Evolutionary conservation across 225 moss, liverwort and hornwort species (phyloP), one percentile per base, ranked within the genome.

Genomic region (Pleurozium schreberi): DNA sequence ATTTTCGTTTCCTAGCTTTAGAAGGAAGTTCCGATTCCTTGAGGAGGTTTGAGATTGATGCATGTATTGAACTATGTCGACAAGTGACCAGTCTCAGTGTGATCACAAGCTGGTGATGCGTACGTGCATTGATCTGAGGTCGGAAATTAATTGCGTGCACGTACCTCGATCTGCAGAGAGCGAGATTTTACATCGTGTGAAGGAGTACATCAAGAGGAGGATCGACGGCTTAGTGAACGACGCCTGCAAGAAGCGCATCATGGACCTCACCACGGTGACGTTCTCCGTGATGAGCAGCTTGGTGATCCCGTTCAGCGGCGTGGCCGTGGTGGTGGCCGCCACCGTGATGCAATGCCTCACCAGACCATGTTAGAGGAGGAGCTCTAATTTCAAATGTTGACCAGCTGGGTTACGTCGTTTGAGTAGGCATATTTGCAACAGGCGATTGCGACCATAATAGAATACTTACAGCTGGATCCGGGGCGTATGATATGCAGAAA

Each of bases 281-380:
- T 64, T 94, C 43, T 93, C 95, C 86, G 59, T 83, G 42, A 9
- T 50, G 70, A 92, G 91, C 61, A 90, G 91, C 80, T 92, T 68
- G 80, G 25, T 88, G 68, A 90, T 95, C 67, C 95, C 93, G 3
- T 95, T 91, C 89, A 91, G 92, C 40, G 93, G 95, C 17, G 92
- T 95, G 11, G 93, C 95, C 40, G 89, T 93, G 23, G 92, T 93
- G 53, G 92, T 95, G 26, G 91, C 94, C 15, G 89, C 93, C 2
- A 93, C 95, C n/a, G 82, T 93, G 83, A 92, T 95, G 63, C 93
- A 93, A 75, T 93, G 93, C 66, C 84, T 93, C 69, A 89, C 40
- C 42, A 21, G 4, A 26, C 18, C 23, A 21, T 6, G 36, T 34
- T 4, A 12, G 22, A 12, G 22, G 30, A 69, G 33, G 3, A 14